phyloP scores from a whole-genome alignment of 2,329 filamentous ascomycete genomes.

The Graphiopsis chlorocephala region DNA sequence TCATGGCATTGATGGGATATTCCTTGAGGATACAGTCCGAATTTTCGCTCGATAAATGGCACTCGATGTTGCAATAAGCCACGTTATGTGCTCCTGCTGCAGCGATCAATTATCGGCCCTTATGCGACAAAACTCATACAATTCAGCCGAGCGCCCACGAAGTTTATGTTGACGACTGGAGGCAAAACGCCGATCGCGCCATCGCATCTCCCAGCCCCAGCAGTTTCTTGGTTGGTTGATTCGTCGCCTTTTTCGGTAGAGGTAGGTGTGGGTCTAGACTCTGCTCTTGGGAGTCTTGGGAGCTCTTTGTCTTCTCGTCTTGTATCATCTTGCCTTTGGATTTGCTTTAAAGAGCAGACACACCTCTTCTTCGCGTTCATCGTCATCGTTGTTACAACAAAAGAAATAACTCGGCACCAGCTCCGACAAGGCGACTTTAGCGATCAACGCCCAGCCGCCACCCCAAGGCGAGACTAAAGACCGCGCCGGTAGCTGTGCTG shows the following conservation, averaged over 20 bases:
- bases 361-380: background rate
- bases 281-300: background rate
- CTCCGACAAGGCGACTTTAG: background rate
- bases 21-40: background rate
- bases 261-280: constrained; percentile 10
- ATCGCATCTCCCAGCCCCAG: constrained; percentile 6
- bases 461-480: background rate
- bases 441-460: background rate
- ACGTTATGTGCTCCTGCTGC: background rate
- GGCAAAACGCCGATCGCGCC: constrained; percentile 11
- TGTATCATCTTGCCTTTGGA: background rate
- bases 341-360: background rate
- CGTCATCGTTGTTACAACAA: background rate
- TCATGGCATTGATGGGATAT: background rate
- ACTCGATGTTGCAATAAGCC: background rate
- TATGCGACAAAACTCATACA: background rate
- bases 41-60: background rate
- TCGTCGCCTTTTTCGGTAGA: constrained; percentile 7
- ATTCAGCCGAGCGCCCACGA: background rate
- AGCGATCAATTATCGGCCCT: background rate
- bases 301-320: background rate
- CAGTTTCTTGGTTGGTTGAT: background rate
- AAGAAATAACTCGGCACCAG: background rate
- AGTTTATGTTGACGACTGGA: background rate
- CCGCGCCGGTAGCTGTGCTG: background rate